Base-by-base conservation (phyloP, 306 rosid genomes). In the Vigna mungo region DNA sequence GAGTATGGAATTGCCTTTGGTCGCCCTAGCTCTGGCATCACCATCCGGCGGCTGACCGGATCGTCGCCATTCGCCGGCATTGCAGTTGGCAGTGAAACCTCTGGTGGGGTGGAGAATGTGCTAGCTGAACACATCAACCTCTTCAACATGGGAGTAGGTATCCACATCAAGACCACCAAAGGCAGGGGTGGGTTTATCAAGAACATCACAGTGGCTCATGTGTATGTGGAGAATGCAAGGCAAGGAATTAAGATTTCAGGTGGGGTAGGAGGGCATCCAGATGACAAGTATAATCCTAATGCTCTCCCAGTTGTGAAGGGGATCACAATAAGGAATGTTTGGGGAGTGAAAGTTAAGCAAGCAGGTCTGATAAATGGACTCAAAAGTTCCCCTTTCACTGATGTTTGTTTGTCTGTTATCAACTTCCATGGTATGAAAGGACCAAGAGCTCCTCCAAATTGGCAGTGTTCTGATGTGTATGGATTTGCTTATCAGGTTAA, bases 31-130 rank as follows among this genome's bases (percentile, higher is more conserved):
- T 66, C 66, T 0, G 86, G 30, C 51, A 90, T 94, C 83, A 94
- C 96, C n/a, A 86, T 94, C 80, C 87, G 98, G 16, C 87, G 98
- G 54, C 13, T 94, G 8, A 80, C 85, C 0, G 98, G 98, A 32
- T 90, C 98, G 12, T 87, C 94, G 39, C 97, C 98, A 2, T 94
- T 94, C 64, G 69, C 90, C 0, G 98, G 96, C 75, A 90, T 94
- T 13, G 97, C 97, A 0, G 17, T 94, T 1, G 97, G 98, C 84
- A 94, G 98, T 15, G 97, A 94, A 87, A 77, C 98, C 85, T 94
- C 98, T 0, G 98, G 98, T 0, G 98, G 98, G n/a, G 98, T 94
- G 53, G 81, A 85, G 78, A 90, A 91, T 39, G 87, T 91, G n/a
- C 82, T 90, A 4, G 98, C 90, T 0, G 97, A 94, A 41, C 93